Base-by-base conservation (phyloP, 345 rosid species). In the Brassica napus region DNA sequence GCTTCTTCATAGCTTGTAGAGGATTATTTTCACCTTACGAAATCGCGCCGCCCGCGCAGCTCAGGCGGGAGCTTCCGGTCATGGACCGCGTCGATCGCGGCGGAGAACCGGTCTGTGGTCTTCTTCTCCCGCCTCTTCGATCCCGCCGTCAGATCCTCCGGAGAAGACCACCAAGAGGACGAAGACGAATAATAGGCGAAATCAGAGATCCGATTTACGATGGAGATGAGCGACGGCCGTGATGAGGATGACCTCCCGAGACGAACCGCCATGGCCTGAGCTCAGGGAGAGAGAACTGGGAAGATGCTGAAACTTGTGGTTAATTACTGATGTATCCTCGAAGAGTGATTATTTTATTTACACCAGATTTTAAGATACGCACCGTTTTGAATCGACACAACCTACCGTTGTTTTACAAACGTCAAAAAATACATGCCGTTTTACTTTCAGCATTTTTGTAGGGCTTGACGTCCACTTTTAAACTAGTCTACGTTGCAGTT, bases 21-120 rank as follows among this genome's bases (percentile, higher is more conserved):
- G 42, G 65, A 15, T 44, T 18, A 21, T 66, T 30, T 70, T 14
- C 11, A 94, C 97, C 95, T 87, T 72, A 92, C 88, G 73, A 84
- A 62, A 79, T 88, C 86, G 68, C 93, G 92, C 12, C 84, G 90
- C 39, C 98, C 98, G 30, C 97, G 97, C 79, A 94, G 89, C 76
- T 92, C 97, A 2, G 97, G 92, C 4, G 97, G 97, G 31, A 94
- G 97, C 80, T 92, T 91, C 35, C 92, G 89, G 78, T 92, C 95
- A 55, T 94, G 88, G 60, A 88, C 89, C 73, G 90, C 90, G 74
- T 89, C 95, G 28, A 90, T 87, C 55, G 85, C 91, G 8, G 87
- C 68, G 0, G 97, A 92, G 4, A 91, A 79, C 42, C 97, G 93
- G 16, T 91, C 92, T 1, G 82, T 74, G 2, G 63, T 77, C 81